Evolutionary conservation across 2,329 filamentous ascomycete genomes (phyloP).

Genomic region (Thielaviopsis ethacetica): DNA sequence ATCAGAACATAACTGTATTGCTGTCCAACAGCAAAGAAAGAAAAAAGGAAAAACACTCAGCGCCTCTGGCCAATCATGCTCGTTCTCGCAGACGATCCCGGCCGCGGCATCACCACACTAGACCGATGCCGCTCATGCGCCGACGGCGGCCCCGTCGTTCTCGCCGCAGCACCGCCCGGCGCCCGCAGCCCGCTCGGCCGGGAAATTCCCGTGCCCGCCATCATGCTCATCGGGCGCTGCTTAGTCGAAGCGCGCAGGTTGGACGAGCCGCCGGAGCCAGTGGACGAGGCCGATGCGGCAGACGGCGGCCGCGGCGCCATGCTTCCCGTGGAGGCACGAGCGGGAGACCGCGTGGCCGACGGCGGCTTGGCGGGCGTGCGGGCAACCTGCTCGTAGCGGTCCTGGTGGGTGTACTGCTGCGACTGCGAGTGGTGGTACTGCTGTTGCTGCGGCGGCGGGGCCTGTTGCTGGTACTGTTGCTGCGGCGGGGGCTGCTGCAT

Average conservation of each 20-base stretch:
- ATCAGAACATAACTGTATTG: background rate
- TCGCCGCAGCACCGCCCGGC: slow-evolving; percentile 30
- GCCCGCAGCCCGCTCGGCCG: slow-evolving; percentile 44
- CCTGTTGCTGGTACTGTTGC: background rate
- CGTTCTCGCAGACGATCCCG: slow-evolving; percentile 35
- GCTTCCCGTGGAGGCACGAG: slow-evolving; percentile 10
- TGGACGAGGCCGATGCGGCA: slow-evolving; percentile 10
- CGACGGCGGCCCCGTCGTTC: slow-evolving; percentile 16
- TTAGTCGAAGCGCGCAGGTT: slow-evolving; percentile 19
- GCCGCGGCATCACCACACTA: slow-evolving; percentile 32
- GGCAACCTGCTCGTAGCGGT: slow-evolving; percentile 15
- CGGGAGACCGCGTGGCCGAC: slow-evolving; percentile 15
- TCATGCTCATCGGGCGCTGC: slow-evolving; percentile 22
- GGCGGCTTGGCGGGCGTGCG: slow-evolving; percentile 12
- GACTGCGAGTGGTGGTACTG: slow-evolving; percentile 8
- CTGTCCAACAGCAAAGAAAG: background rate
- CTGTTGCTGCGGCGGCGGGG: background rate
- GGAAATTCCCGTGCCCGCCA: slow-evolving; percentile 37
- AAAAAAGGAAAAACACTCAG: slow-evolving; percentile 15
- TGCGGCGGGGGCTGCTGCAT: background rate
- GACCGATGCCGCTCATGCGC: slow-evolving; percentile 28
- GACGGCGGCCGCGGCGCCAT: slow-evolving; percentile 7
- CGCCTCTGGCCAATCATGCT: slow-evolving; percentile 54
- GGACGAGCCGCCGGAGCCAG: slow-evolving; percentile 7
- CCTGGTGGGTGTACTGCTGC: slow-evolving; percentile 12